Evolutionary conservation across 257 asterid species (phyloP).

Genomic region (Salvia hispanica): DNA sequence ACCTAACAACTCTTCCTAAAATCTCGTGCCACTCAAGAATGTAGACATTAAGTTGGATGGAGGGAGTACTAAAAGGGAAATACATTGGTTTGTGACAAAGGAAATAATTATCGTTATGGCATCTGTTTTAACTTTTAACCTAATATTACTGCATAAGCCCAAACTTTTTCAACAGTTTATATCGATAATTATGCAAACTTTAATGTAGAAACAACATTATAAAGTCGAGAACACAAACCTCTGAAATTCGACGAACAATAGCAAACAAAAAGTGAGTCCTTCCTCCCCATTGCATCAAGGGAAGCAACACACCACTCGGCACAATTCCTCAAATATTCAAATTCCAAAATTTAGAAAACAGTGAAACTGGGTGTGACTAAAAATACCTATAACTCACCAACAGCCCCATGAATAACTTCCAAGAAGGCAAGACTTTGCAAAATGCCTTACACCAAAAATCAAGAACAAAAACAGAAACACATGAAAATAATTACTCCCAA

Average conservation of each 20-base stretch:
- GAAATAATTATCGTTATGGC: no score
- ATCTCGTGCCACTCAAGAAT: no score
- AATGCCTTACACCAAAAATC: constrained; percentile 53
- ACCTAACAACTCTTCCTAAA: no score
- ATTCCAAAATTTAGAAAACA: no score
- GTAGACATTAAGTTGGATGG: no score
- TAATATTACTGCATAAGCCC: neutral
- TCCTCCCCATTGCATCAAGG: constrained; percentile 99
- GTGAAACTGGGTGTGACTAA: no score
- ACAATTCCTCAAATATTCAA: constrained; percentile 65
- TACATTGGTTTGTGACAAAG: no score
- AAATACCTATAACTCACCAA: constrained; percentile 51
- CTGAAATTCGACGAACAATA: constrained; percentile 53
- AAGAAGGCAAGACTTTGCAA: constrained; percentile 81
- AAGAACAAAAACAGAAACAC: neutral
- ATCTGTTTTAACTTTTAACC: no score
- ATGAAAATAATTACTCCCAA: neutral
- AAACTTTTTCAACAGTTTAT: neutral
- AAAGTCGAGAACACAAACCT: constrained; percentile 45
- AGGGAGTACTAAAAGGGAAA: no score
- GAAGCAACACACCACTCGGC: constrained; percentile 81
- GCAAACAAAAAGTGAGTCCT: constrained; percentile 87
- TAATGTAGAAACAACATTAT: neutral
- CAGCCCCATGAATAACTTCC: constrained; percentile 93
- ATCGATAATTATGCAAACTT: neutral